Base-by-base conservation (phyloP, 495 filamentous ascomycete genomes). In the Aspergillus nanangensis region DNA sequence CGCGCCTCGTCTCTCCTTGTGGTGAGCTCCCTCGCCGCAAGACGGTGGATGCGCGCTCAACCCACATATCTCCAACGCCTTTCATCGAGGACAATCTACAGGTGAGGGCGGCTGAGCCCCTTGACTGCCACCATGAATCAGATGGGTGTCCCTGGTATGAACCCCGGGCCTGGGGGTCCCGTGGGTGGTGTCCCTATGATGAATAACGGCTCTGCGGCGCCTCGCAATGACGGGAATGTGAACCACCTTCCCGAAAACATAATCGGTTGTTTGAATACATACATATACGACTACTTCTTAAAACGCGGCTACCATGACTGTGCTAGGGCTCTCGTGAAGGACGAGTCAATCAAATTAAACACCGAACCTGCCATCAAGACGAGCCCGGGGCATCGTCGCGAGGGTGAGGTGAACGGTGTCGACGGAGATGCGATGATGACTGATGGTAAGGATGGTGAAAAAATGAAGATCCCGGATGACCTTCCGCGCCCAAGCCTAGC, bases 201-300 rank as follows among this genome's bases (percentile, higher is more conserved):
- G 72, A 83, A 80, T 60, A 87, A 83, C 57, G 79, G 80, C 57
- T 74, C 71, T 55, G 70, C 61, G 60, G 69, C 67, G 56, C 70
- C 63, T 64, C 72, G 66, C 56, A 70, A 60, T 47, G 75, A 72
- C 45, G 62, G 51, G 49, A 58, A 49, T 50, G 64, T 64, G 62
- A 75, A 63, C 58, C 72, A 57, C 31, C 57, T 60, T 22, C 69
- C 69, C 53, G 74, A 79, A 31, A 50, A 49, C n/a, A 71, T 71
- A 57, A 81, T 97, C 39, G 88, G 90, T 69, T 94, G 88, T 9
- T 81, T 97, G 22, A 94, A 97, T 69, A 95, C 90, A 2, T 95
- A 92, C 62, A 98, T 98, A 48, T 97, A 97, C 73, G 90, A 96
- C 56, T 96, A 97, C 62, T 90, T 98, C 45, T 66, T 95, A 31